phyloP scores from a whole-genome alignment of 2,329 filamentous ascomycete genomes.

The Reticulascus tulasneorum region DNA sequence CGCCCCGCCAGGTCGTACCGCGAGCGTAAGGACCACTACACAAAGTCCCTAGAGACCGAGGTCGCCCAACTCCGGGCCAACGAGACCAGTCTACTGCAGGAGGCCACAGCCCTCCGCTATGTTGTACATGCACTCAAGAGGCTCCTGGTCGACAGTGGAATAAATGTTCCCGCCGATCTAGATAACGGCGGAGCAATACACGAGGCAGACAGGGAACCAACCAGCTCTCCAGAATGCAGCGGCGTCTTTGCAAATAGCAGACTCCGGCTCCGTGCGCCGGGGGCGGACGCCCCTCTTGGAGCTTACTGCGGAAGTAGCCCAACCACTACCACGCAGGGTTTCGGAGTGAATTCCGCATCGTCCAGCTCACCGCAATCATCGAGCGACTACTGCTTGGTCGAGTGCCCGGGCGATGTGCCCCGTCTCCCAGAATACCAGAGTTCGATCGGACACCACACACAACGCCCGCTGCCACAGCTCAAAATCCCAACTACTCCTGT shows the following conservation, averaged over 20 bases:
- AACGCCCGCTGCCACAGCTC: not conserved
- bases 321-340: too few species aligned
- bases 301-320: too few species aligned
- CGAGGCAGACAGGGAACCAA: not conserved
- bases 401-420: too few species aligned
- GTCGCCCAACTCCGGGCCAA: conserved; percentile 13
- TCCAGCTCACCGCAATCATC: not conserved
- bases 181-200: too few species aligned
- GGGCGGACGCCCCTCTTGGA: too few species aligned
- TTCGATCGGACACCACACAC: too few species aligned
- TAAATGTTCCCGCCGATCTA: conserved; percentile 1
- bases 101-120: conserved; percentile 14
- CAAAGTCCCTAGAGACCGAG: conserved; percentile 22
- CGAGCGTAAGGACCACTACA: conserved; percentile 24
- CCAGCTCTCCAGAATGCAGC: not conserved
- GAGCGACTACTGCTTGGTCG: too few species aligned
- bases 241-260: too few species aligned
- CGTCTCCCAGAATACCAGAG: too few species aligned
- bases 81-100: conserved; percentile 17
- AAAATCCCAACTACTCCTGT: not conserved
- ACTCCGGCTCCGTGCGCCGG: too few species aligned
- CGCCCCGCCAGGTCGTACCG: conserved; percentile 20
- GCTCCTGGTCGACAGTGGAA: conserved; percentile 14
- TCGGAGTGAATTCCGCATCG: not conserved
- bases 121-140: conserved; percentile 13